phyloP scores from a whole-genome alignment of 2,329 filamentous ascomycete species.

The Hymenoscyphus fructigenus region DNA sequence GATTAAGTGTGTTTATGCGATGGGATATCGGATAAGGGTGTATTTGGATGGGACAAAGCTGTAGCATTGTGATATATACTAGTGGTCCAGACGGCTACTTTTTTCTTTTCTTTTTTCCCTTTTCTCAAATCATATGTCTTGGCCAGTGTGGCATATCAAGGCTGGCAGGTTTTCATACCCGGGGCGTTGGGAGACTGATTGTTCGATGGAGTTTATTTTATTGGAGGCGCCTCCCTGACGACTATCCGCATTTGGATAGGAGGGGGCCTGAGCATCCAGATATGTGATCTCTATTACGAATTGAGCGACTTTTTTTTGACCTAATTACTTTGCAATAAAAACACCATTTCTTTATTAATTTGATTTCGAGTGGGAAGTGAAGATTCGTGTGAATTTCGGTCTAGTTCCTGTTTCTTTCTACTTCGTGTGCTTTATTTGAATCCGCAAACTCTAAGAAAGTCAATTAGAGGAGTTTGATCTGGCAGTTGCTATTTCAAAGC shows the following conservation, averaged over 20 bases:
- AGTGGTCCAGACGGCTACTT: constrained; percentile 26
- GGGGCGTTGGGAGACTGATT: constrained; percentile 26
- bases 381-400: too few species aligned
- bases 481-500: too few species aligned
- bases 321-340: constrained; percentile 7
- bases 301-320: constrained; percentile 12
- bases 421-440: too few species aligned
- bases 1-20: constrained; percentile 39
- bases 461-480: too few species aligned
- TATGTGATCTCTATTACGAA: constrained; percentile 12
- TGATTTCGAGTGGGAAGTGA: too few species aligned
- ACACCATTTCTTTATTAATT: too few species aligned
- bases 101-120: constrained; percentile 9
- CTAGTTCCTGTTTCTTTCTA: too few species aligned
- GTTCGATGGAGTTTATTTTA: constrained; percentile 28
- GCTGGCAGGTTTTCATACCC: constrained; percentile 31
- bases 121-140: constrained; percentile 25
- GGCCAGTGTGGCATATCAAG: constrained; percentile 34
- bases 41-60: constrained; percentile 21
- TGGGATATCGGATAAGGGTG: constrained; percentile 18
- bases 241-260: constrained; percentile 12
- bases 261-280: constrained; percentile 14
- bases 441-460: too few species aligned
- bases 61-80: constrained; percentile 31
- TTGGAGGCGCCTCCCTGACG: constrained; percentile 5